Percentiles rank a stretch among this genome's conserved stretches.
These are phyloP conservation scores for Poa pratensis DNA, from an alignment of 176 grass and related monocot genomes.

Conservation along the genomic window DNA sequence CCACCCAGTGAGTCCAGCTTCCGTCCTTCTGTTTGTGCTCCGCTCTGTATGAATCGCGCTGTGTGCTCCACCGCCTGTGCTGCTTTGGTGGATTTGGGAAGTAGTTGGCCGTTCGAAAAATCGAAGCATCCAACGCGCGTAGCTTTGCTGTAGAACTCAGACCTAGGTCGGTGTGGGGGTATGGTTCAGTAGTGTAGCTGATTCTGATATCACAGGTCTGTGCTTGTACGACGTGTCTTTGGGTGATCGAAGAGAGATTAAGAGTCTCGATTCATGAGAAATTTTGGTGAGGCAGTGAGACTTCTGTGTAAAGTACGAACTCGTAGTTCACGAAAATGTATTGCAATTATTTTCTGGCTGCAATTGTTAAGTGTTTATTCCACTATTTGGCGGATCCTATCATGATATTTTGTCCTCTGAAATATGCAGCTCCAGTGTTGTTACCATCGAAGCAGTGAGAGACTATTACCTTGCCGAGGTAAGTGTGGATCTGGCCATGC, in stretches of 20 bases:
- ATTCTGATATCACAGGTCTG: background rate
- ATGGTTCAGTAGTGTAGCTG: background rate
- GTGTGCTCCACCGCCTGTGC: background rate
- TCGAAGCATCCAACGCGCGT: background rate
- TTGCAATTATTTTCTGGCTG: background rate
- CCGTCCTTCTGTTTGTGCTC: background rate
- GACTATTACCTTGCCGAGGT: slow-evolving; percentile 49
- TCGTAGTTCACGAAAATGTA: background rate
- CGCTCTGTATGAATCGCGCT: background rate
- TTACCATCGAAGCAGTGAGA: slow-evolving; percentile 44
- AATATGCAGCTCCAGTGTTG: slow-evolving; percentile 46
- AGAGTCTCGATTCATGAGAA: background rate
- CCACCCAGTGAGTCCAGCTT: slow-evolving; percentile 20
- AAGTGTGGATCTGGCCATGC: background rate
- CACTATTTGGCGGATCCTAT: background rate
- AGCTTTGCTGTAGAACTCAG: background rate
- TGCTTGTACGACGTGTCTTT: background rate
- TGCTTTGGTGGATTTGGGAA: background rate
- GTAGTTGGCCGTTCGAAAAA: background rate
- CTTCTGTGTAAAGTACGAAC: background rate
- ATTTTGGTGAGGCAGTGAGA: background rate
- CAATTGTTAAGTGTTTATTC: slow-evolving; percentile 8
- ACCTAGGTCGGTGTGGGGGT: background rate
- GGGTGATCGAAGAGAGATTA: background rate
- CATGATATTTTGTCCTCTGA: slow-evolving; percentile 34